Percentiles rank a stretch among this genome's conserved stretches.
These are phyloP conservation scores for Penicillium glabrum DNA, from an alignment of 2,329 filamentous ascomycete species.

Conservation along the genomic window DNA sequence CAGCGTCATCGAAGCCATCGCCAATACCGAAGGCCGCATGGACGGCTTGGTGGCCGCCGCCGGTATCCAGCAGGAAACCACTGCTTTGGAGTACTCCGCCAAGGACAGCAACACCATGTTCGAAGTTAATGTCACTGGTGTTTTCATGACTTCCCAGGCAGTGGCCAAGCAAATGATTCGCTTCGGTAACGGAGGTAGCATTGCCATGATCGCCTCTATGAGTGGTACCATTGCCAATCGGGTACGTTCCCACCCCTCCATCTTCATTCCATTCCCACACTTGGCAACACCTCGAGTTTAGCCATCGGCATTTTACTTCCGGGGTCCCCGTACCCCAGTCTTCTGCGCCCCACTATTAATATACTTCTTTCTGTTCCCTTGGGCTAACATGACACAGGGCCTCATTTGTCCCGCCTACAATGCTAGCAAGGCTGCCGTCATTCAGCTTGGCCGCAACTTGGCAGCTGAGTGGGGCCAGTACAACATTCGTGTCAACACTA, in stretches of 20 bases:
- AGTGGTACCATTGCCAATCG: conserved; percentile 60
- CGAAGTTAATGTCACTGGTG: conserved; percentile 61
- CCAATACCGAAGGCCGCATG: conserved; percentile 66
- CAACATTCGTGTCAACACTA: conserved; percentile 51
- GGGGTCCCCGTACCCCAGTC: not conserved
- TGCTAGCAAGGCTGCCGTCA: conserved; percentile 49
- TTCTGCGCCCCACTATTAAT: not conserved
- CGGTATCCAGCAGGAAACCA: conserved; percentile 74
- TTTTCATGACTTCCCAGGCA: conserved; percentile 65
- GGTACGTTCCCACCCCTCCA: conserved; percentile 27
- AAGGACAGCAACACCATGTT: conserved; percentile 64
- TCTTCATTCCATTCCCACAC: not conserved
- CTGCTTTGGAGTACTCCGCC: conserved; percentile 73
- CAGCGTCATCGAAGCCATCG: conserved; percentile 67
- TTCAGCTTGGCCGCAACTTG: conserved; percentile 49
- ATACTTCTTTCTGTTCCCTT: not conserved
- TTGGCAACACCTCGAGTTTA: not conserved
- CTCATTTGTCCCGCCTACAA: conserved; percentile 52
- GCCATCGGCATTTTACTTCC: not conserved
- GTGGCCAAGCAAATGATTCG: conserved; percentile 64
- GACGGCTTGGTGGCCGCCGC: conserved; percentile 77
- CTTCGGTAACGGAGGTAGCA: conserved; percentile 60
- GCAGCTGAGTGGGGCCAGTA: conserved; percentile 51
- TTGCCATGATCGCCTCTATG: conserved; percentile 64
- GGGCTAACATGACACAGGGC: conserved; percentile 32